phyloP scores from a whole-genome alignment of 176 grass and related monocot genomes.

The Calamus simplicifolius region DNA sequence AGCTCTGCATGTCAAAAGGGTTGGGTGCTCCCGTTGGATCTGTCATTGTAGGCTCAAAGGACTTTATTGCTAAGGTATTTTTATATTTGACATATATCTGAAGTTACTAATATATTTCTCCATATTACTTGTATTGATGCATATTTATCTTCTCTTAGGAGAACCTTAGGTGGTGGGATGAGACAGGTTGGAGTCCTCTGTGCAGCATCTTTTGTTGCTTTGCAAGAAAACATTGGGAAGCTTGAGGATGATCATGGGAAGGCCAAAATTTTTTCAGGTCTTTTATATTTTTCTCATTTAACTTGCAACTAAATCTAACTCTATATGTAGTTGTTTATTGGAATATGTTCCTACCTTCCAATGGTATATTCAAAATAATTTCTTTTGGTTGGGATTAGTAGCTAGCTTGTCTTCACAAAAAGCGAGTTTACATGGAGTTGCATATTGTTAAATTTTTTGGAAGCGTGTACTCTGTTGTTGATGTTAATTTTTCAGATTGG shows the following conservation, averaged over 20 bases:
- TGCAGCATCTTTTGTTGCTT: constrained; percentile 65
- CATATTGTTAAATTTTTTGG: no score
- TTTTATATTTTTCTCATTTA: not conserved
- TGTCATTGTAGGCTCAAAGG: constrained; percentile 58
- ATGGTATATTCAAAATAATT: no score
- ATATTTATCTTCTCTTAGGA: constrained; percentile 32
- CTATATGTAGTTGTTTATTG: not conserved
- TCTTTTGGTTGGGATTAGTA: no score
- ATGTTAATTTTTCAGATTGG: constrained; percentile 38
- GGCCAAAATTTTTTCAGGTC: constrained; percentile 81
- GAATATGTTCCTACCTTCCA: not conserved
- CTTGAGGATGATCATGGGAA: constrained; percentile 76
- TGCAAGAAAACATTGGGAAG: constrained; percentile 55
- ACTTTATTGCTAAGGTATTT: constrained; percentile 70
- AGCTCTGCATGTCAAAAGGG: constrained; percentile 95
- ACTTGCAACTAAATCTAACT: not conserved
- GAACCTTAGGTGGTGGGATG: constrained; percentile 94
- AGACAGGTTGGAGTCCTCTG: constrained; percentile 90
- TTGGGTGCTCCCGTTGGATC: constrained; percentile 90
- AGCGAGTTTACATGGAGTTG: no score
- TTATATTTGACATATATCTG: not conserved
- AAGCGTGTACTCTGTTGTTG: no score
- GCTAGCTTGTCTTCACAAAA: no score
- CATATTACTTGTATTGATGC: not conserved
- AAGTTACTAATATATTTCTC: not conserved